Conservation (phyloP, 2,329 filamentous ascomycete genomes). For the Mycosphaerella arachidis region DNA sequence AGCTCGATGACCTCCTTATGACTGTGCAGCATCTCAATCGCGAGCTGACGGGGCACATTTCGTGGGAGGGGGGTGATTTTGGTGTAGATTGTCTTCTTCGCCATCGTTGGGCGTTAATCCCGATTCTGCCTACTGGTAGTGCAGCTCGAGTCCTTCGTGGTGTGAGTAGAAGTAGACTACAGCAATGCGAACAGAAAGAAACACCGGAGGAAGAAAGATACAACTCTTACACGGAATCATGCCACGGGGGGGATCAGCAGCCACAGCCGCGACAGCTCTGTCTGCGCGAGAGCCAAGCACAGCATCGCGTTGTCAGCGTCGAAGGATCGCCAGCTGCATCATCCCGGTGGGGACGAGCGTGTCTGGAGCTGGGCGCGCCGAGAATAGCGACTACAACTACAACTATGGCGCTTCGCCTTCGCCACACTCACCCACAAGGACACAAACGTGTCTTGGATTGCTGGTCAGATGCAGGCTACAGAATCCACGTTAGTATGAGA, state of each 20-base stretch:
- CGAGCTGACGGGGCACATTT: conserved; percentile 66
- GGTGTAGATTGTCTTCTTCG: conserved; percentile 62
- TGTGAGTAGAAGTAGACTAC: neutral
- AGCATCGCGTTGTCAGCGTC: neutral
- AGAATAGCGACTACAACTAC: neutral
- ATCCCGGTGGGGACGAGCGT: neutral
- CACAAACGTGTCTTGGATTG: too few species aligned
- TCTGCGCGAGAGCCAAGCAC: neutral
- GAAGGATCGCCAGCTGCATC: neutral
- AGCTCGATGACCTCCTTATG: conserved; percentile 67
- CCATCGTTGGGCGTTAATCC: conserved; percentile 18
- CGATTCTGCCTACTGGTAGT: neutral
- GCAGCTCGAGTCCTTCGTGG: too few species aligned
- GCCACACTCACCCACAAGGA: too few species aligned
- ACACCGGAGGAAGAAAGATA: neutral
- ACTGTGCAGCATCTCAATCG: conserved; percentile 67
- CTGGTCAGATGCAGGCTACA: too few species aligned
- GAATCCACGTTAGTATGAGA: neutral
- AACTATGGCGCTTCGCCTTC: too few species aligned
- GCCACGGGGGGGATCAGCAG: neutral
- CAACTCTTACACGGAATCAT: neutral
- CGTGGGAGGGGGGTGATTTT: conserved; percentile 66
- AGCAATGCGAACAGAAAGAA: neutral
- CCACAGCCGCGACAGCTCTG: neutral
- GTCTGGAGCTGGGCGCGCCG: neutral